Conservation (phyloP, 2,329 filamentous ascomycete species). For the Dendryphion nanum region DNA sequence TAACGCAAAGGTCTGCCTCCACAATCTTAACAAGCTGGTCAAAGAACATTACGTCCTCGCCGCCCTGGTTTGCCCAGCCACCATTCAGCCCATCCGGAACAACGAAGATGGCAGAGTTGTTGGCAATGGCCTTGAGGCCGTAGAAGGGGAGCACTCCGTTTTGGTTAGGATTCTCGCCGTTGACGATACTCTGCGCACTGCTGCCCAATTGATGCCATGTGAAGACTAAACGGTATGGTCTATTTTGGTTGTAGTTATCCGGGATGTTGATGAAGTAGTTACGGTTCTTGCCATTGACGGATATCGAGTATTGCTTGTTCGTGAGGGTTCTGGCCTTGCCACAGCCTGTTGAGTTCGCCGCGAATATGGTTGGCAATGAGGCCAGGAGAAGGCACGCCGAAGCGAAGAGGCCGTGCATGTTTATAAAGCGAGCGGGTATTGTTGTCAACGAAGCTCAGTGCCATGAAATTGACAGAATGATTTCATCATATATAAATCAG, state of each 20-base stretch:
- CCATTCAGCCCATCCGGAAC: slow-evolving; percentile 38
- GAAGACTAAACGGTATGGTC: slow-evolving; percentile 43
- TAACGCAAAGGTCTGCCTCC: slow-evolving; percentile 41
- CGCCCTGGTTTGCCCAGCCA: slow-evolving; percentile 44
- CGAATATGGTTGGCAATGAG: slow-evolving; percentile 7
- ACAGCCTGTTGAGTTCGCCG: slow-evolving; percentile 12
- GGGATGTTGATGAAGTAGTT: slow-evolving; percentile 42
- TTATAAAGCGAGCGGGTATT: slow-evolving; percentile 1
- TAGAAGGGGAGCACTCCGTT: slow-evolving; percentile 21
- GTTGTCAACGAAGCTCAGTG: no score
- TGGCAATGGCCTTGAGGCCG: slow-evolving; percentile 32
- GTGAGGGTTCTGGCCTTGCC: slow-evolving; percentile 14
- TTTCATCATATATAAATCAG: no score
- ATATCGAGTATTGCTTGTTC: slow-evolving; percentile 3
- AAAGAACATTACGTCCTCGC: slow-evolving; percentile 42
- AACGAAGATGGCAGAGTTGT: slow-evolving; percentile 42
- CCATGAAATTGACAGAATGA: no score
- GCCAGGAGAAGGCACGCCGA: slow-evolving; percentile 11
- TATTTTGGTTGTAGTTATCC: slow-evolving; percentile 38
- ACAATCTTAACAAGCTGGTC: slow-evolving; percentile 38
- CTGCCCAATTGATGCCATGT: slow-evolving; percentile 42
- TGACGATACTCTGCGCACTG: slow-evolving; percentile 14
- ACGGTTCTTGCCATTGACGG: slow-evolving; percentile 36
- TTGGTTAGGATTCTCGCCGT: slow-evolving; percentile 14
- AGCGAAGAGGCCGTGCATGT: slow-evolving; percentile 7